Base-by-base conservation (phyloP, 345 rosid species). In the Gossypium arboreum region DNA sequence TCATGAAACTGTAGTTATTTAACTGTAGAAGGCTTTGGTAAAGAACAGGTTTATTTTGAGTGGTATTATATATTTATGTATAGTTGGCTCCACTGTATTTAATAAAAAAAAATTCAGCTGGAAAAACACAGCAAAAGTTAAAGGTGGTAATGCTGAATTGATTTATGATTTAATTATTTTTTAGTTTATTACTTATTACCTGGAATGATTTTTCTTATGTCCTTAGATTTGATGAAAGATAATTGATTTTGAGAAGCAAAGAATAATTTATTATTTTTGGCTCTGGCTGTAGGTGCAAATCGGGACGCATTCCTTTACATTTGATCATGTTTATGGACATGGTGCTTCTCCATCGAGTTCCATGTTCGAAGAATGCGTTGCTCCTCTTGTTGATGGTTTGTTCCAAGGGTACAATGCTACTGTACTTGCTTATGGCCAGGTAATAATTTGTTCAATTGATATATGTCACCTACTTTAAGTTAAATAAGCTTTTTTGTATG, bases 391-490 rank as follows among this genome's bases (percentile, higher is more conserved):
- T 75, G 88, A 88, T 71, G 89, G 97, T 63, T 84, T 92, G 78
- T 90, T 92, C 75, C 89, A 86, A 81, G 97, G 97, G 44, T 92
- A 87, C 73, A 92, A 92, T 75, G 97, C 94, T 20, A 92, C 97
- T 48, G 97, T 92, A 34, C 84, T 92, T 72, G 97, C 97, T 78
- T 92, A 92, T 77, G 97, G 94, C 61, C 97, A 92, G 97, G 97
- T 92, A 90, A 64, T 74, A 16, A 60, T 25, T 25, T 25, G 0
- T 58, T 1, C 58, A 10, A 34, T 27, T 72, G 57, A 51, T 71
- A 34, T 27, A 2, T 6, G 17, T 39, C 54, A 48, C 39, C 52
- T 71, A 72, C 56, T 54, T 57, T 27, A 15, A 39, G 18, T 62
- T 74, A 34, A 59, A 51, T 58, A 2, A 66, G 2, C 27, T 55